Conservation (phyloP, 768 basidiomycete species). For the Collybia nuda region DNA sequence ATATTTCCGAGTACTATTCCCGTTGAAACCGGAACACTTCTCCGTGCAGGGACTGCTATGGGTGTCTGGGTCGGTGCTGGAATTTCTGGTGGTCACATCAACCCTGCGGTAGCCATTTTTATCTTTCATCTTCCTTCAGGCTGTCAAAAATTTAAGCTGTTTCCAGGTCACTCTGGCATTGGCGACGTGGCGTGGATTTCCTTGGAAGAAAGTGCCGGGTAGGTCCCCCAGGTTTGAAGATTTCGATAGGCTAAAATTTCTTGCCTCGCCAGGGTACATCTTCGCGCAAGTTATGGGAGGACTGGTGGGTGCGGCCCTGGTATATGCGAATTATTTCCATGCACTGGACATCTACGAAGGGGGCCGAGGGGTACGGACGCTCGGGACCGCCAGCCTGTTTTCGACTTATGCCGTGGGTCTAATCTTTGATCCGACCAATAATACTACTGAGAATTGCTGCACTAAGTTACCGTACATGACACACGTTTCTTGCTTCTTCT, state of each 20-base stretch:
- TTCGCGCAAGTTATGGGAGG: constrained; percentile 64
- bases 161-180: constrained; percentile 59
- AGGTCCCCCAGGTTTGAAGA: background rate
- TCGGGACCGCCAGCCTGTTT: constrained; percentile 56
- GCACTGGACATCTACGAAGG: constrained; percentile 68
- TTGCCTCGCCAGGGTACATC: constrained; percentile 40
- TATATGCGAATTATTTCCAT: constrained; percentile 69
- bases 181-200: constrained; percentile 65
- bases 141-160: constrained; percentile 4
- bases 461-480: constrained; percentile 30
- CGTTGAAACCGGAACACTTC: background rate
- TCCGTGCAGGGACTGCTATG: constrained; percentile 35
- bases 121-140: background rate
- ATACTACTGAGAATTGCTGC: background rate
- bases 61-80: constrained; percentile 50
- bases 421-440: background rate
- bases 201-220: constrained; percentile 68
- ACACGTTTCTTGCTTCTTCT: constrained; percentile 38
- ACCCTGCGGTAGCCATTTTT: constrained; percentile 29
- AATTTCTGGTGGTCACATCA: constrained; percentile 50
- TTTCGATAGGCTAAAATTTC: background rate
- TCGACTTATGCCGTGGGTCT: constrained; percentile 57
- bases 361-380: constrained; percentile 48
- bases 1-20: background rate
- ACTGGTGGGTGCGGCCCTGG: constrained; percentile 54